Evolutionary conservation across 2,329 filamentous ascomycete genomes (phyloP), one percentile per base, ranked within the genome.

Genomic region (Claviceps africana): DNA sequence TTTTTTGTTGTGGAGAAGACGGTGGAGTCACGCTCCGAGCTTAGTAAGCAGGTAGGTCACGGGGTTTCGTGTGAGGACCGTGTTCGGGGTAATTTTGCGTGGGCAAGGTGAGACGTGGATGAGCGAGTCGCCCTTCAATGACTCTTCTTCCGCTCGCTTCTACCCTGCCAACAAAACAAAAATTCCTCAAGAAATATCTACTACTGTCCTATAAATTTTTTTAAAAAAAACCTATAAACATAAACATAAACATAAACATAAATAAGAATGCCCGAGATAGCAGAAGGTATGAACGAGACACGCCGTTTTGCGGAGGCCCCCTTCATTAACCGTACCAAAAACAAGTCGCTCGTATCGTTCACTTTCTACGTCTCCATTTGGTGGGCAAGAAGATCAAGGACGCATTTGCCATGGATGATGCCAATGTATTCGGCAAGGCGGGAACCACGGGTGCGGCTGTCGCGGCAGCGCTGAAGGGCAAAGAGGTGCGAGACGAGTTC

Each of bases 371-470:
- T 55, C 83, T 85, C 57, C 80, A 88, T 66, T 77, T 95, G n/a
- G 85, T 94, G 30, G 88, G 88, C 52, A 93, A 88, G 70, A 86
- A 76, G 10, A 83, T 98, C 55, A 71, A 76, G 47, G 78, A 77
- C 42, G 85, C 87, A 51, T 72, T 77, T 25, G 84, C 87, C 13
- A 76, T 83, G 56, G 83, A 95, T 61, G 91, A 98, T 70, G 72
- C 74, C 59, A 91, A 86, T 63, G 78, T 98, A 6, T 98, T 90
- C 67, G 89, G 90, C 59, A 96, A 97, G 68, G 89, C 82, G 21
- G 89, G 90, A 31, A 94, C 86, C 0, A 87, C 78, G 19, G 87
- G 84, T 0, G 67, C 78, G 0, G 85, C 83, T 31, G 89, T 98
- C 56, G 74, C 86, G 59, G 76, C 79, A 51, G 82, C 85, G 1